Base-by-base conservation (phyloP, 768 basidiomycete species). In the Coprinopsis sp. region DNA sequence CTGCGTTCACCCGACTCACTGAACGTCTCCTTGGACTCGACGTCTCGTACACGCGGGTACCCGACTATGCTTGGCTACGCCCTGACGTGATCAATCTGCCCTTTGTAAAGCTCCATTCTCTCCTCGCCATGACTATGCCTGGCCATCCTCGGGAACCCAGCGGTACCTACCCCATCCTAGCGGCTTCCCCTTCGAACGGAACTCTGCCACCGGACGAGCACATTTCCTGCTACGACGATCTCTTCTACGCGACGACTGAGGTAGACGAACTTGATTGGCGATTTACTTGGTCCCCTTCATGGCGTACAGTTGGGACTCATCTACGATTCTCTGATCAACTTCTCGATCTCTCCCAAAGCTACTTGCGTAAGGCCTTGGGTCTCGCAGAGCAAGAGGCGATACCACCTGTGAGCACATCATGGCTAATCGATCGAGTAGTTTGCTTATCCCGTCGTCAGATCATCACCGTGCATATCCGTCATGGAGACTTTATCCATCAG, bases 381-480 rank as follows among this genome's bases (percentile, higher is more conserved):
- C 48, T 30, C 16, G 18, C 59, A 3, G 44, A 45, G 29, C 43
- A 49, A 27, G 52, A 60, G 14, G 54, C 62, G 34, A 47, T 67
- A 27, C 71, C 71, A 10, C 62, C 59, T 5, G 68, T 70, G 38
- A 65, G 64, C 16, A 16, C 43, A 12, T 16, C 18, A 18, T 34
- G 3, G 6, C 37, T 14, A 16, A 21, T 37, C 16, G n/a, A 27
- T n/a, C n/a, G n/a, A n/a, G n/a, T n/a, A n/a, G n/a, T 19, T 19
- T 31, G 34, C 10, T 23, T 6, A n/a, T 18, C 50, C 21, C 6
- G 31, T 37, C n/a, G n/a, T 27, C 30, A 70, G 68, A 64, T 70
- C 48, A 76, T 78, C 50, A 63, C 72, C 4, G 60, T 78, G 13
- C 77, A 78, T 51, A 60, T 69, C 21, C 71, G 77, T 21, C 69